phyloP scores from a whole-genome alignment of 2,329 filamentous ascomycete genomes.

The Scytalidium lignicola region DNA sequence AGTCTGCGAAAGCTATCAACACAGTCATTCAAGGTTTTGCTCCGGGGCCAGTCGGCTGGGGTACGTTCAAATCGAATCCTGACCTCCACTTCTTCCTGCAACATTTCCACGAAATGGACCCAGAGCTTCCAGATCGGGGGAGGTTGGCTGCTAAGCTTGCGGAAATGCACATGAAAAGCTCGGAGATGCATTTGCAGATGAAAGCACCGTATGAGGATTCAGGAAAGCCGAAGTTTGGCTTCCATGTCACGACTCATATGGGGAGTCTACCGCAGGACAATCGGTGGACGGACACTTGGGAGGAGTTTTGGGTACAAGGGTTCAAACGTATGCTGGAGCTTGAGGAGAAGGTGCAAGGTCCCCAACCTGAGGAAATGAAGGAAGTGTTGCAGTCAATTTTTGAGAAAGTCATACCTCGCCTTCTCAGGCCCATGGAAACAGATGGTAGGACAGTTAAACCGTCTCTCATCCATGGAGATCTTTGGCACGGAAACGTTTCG shows the following conservation, averaged over 20 bases:
- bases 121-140: conserved; percentile 18
- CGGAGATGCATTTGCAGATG: too few relatives aligned
- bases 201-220: too few relatives aligned
- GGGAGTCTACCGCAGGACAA: conserved; percentile 19
- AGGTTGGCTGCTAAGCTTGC: conserved; percentile 17
- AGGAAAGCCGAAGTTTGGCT: conserved; percentile 25
- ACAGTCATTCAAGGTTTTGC: conserved; percentile 7
- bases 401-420: conserved; percentile 15
- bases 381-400: conserved; percentile 7
- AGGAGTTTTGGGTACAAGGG: conserved; percentile 27
- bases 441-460: conserved; percentile 16
- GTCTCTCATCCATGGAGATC: conserved; percentile 18
- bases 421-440: conserved; percentile 13
- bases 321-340: conserved; percentile 27
- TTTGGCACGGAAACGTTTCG: conserved; percentile 18
- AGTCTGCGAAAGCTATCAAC: conserved; percentile 30
- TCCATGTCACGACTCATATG: conserved; percentile 23
- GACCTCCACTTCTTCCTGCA: conserved; percentile 21
- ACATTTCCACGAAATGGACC: conserved; percentile 23
- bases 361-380: conserved; percentile 13
- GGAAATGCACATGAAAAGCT: conserved; percentile 18
- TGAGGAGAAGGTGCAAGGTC: conserved; percentile 21
- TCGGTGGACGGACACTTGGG: conserved; percentile 34
- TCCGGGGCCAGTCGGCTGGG: conserved; percentile 12
- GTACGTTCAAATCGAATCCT: conserved; percentile 18